Evolutionary conservation across 1,284 basidiomycete genomes (phyloP).

Genomic region (Athelia sp.): DNA sequence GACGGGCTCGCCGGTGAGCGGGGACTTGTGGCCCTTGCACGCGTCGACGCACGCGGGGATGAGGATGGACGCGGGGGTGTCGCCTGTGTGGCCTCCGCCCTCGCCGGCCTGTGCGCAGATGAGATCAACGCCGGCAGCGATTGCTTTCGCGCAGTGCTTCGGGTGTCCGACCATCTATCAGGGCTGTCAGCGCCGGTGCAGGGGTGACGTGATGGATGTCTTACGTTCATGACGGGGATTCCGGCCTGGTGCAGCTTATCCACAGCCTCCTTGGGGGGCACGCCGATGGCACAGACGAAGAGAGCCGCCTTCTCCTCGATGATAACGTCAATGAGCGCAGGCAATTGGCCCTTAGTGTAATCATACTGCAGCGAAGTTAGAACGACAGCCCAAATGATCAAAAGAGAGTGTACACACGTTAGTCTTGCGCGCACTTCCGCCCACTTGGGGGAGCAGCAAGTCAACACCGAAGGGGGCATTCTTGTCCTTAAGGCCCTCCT

Average conservation of each 20-base stretch:
- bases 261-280: constrained; percentile 79
- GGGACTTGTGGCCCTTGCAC: constrained; percentile 55
- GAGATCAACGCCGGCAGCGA: constrained; percentile 79
- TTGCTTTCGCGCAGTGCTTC: constrained; percentile 81
- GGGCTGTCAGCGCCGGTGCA: constrained; percentile 29
- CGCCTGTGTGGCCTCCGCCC: constrained; percentile 74
- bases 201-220: no score
- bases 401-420: no score
- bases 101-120: constrained; percentile 82
- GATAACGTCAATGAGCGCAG: constrained; percentile 74
- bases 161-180: constrained; percentile 94
- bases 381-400: no score
- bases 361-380: constrained; percentile 73
- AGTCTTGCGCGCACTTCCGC: constrained; percentile 75
- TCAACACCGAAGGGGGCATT: constrained; percentile 84
- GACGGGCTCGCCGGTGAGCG: constrained; percentile 74
- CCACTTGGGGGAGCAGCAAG: constrained; percentile 75
- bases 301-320: constrained; percentile 71
- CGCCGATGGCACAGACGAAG: constrained; percentile 83
- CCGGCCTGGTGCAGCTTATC: constrained; percentile 77
- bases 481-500: constrained; percentile 63
- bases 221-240: constrained; percentile 81
- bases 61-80: constrained; percentile 69
- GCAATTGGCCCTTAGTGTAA: constrained; percentile 73
- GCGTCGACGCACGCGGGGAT: constrained; percentile 78